Evolutionary conservation across 768 basidiomycete species (phyloP).

Genomic region (Tephrocybe rancida): DNA sequence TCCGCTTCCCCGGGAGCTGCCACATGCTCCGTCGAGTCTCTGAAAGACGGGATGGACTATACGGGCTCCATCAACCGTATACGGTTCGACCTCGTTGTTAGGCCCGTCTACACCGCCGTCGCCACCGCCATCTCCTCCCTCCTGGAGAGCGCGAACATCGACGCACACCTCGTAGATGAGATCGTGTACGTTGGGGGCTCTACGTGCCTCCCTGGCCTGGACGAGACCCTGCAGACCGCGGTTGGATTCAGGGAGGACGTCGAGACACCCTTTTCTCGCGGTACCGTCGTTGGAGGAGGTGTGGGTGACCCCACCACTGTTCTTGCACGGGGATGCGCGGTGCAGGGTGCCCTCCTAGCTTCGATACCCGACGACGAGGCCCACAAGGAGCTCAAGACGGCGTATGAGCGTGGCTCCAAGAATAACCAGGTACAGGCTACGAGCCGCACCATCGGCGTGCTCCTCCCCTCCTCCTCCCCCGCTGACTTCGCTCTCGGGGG

Average conservation of each 20-base stretch:
- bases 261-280: constrained; percentile 64
- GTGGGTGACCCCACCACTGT: constrained; percentile 79
- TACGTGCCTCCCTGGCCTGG: constrained; percentile 72
- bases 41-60: constrained; percentile 93
- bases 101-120: constrained; percentile 61
- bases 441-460: constrained; percentile 61
- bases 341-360: constrained; percentile 69
- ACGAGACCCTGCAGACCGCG: constrained; percentile 50
- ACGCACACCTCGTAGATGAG: constrained; percentile 73
- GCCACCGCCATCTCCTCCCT: constrained; percentile 52
- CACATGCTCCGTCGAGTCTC: constrained; percentile 88
- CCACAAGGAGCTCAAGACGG: constrained; percentile 50
- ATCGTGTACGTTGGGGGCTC: constrained; percentile 82
- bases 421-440: constrained; percentile 55
- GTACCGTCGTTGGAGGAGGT: constrained; percentile 72
- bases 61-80: constrained; percentile 57
- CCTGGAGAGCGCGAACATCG: constrained; percentile 52
- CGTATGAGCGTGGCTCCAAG: constrained; percentile 42
- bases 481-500: constrained; percentile 52
- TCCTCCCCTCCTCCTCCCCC: constrained; percentile 54
- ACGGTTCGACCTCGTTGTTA: constrained; percentile 65
- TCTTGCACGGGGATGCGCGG: constrained; percentile 74
- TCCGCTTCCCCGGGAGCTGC: constrained; percentile 86
- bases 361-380: constrained; percentile 46
- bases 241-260: constrained; percentile 64